Percentiles rank a stretch among this genome's conserved stretches.
Evolutionary conservation across 2,329 filamentous ascomycete species (phyloP).

Genomic region (Dryadomyces quercus-mongolicae): DNA sequence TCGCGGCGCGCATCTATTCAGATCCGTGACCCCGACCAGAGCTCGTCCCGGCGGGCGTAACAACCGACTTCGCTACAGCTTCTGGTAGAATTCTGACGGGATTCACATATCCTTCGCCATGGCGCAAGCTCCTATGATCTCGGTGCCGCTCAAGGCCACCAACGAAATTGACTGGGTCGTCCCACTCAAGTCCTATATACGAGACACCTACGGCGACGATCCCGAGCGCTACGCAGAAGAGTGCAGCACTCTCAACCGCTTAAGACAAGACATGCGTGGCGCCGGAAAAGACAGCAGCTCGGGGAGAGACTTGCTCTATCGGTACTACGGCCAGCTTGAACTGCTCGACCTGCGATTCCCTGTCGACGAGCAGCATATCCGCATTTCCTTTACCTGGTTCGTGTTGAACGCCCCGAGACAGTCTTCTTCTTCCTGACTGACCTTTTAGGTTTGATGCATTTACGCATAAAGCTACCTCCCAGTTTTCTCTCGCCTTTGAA

Average conservation of each 20-base stretch:
- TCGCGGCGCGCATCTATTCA: background rate
- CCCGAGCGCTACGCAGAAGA: slow-evolving; percentile 93
- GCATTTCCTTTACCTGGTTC: slow-evolving; percentile 96
- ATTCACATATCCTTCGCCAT: slow-evolving; percentile 28
- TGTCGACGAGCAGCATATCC: slow-evolving; percentile 97
- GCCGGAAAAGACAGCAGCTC: slow-evolving; percentile 94
- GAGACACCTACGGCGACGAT: slow-evolving; percentile 88
- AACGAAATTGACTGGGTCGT: slow-evolving; percentile 98
- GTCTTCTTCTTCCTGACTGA: background rate
- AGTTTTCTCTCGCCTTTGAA: slow-evolving; percentile 94
- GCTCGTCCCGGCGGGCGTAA: background rate
- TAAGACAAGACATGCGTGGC: slow-evolving; percentile 96
- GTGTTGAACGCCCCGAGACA: slow-evolving; percentile 9
- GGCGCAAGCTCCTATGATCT: slow-evolving; percentile 90
- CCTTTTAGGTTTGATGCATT: slow-evolving; percentile 87
- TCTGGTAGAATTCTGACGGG: too few species aligned
- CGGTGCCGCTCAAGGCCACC: slow-evolving; percentile 81
- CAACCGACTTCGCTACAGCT: too few species aligned
- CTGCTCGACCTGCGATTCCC: slow-evolving; percentile 89
- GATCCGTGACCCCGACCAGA: background rate
- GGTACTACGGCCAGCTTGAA: slow-evolving; percentile 96
- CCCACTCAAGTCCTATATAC: slow-evolving; percentile 87
- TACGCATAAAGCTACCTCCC: slow-evolving; percentile 91
- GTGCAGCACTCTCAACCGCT: slow-evolving; percentile 82
- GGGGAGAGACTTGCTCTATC: slow-evolving; percentile 83